Base-by-base conservation (phyloP, 139 green algal species). In the Chlorella sp. region DNA sequence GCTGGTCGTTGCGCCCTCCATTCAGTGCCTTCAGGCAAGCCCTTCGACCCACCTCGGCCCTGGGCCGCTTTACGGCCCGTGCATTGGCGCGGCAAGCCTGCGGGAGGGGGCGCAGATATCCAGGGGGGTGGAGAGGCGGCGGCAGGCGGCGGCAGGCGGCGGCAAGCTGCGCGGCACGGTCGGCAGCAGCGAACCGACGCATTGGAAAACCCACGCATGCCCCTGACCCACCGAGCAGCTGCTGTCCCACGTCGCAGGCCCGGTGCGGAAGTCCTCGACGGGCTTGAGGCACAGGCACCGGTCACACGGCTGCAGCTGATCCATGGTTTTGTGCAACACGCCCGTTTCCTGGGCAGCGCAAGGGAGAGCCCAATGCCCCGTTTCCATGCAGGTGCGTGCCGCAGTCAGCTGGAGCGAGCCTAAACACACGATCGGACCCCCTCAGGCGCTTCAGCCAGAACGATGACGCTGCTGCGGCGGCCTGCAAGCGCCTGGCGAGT, bases 291-390 rank as follows among this genome's bases (percentile, higher is more conserved):
- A 30, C 24, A 76, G 48, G 70, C 70, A 76, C 6, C 40, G 36
- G 70, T 76, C 70, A 28, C 70, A 76, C 24, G 70, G 22, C 26
- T 43, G 40, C 40, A 76, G 70, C 70, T 76, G 70, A 26, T 76
- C 40, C 38, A 43, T 70, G 2, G 51, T 16, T 60, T 3, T 16
- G 14, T 24, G 9, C 2, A 60, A 60, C 51, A 60, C 51, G 13
- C 16, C n/a, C n/a, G n/a, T n/a, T n/a, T n/a, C 14, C 51, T 60
- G 22, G 51, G 13, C 9, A 60, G 46, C 46, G 24, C 16, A 16
- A 11, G 51, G 51, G 51, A 60, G 51, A 11, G 13, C 11, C 46
- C 9, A 60, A 60, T 26, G 51, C 13, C 51, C 51, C 51, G 51
- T 11, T 24, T 16, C 11, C 51, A 60, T 60, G 51, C 51, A 60